Base-by-base conservation (phyloP, 148 eudicot species). In the Spergularia bocconei region DNA sequence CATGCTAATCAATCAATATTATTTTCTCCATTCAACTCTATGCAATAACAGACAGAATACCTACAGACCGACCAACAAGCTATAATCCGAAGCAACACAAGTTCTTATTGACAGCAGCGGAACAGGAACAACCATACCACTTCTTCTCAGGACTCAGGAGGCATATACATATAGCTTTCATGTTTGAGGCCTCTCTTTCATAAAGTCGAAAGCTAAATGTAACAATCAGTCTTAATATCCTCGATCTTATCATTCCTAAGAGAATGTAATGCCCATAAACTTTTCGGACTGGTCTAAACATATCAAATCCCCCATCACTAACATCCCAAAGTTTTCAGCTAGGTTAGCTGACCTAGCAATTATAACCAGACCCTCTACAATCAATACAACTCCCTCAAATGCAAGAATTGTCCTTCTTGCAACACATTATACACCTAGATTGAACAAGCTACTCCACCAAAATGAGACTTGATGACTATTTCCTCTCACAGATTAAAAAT, bases 201-300 rank as follows among this genome's bases (percentile, higher is more conserved):
- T 33, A 15, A 17, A 25, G 12, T 12, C 19, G 16, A 51, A 50
- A 6, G 12, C 29, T 61, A 15, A 14, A 63, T 68, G 10, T 23
- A 12, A 25, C 65, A 44, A 44, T 4, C 48, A 44, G 48, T 5
- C 48, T 61, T 1, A 21, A 38, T 23, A 64, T 7, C 68, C 50
- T 38, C 9, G 2, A 44, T 10, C 23, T 44, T 67, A 33, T 12
- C 70, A 67, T 44, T n/a, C 19, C 33, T 10, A 20, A 39, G 39
- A 47, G 16, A 67, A n/a, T 33, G 2, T 17, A 19, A n/a, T 44
- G 53, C 54, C 47, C 12, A 41, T n/a, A 19, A 44, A n/a, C 69
- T 65, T 65, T 23, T 65, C 36, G 47, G 67, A 33, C 12, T 63
- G 20, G n/a, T 33, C 67, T 38, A 33, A 33, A 63, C 67, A 63